These are phyloP conservation scores for Kluyveromyces lactis DNA, from an alignment of 805 yeast genomes.

Conservation along the genomic window DNA sequence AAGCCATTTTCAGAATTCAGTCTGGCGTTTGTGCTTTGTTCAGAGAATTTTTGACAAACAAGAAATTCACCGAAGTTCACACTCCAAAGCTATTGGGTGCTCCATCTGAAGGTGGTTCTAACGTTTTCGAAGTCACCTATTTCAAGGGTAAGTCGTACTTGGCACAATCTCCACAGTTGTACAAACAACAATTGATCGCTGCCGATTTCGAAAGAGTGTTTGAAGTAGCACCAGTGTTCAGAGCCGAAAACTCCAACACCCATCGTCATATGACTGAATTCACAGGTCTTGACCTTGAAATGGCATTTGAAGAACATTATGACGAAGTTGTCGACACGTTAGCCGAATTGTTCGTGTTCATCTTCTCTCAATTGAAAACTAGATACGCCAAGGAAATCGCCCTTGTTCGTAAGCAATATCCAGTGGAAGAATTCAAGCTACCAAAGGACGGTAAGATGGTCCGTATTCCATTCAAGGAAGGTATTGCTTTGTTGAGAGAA, in stretches of 20 bases:
- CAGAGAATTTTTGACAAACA: constrained; percentile 70
- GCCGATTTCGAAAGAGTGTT: constrained; percentile 95
- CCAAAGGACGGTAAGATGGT: constrained; percentile 95
- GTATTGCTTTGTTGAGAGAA: constrained; percentile 75
- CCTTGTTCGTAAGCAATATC: constrained; percentile 85
- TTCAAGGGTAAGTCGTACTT: constrained; percentile 88
- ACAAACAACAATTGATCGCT: constrained; percentile 96
- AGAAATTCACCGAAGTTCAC: constrained; percentile 82
- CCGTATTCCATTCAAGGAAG: constrained; percentile 81
- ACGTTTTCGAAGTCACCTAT: constrained; percentile 88
- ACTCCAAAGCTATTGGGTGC: constrained; percentile 94
- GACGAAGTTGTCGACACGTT: constrained; percentile 71
- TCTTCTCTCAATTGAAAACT: constrained; percentile 72
- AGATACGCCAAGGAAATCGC: constrained; percentile 83
- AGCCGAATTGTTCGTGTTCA: constrained; percentile 73
- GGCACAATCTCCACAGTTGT: constrained; percentile 97
- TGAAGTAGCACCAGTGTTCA: constrained; percentile 95
- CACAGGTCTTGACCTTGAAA: constrained; percentile 93
- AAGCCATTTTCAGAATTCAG: constrained; percentile 91
- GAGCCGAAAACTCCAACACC: constrained; percentile 98
- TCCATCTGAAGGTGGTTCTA: constrained; percentile 96
- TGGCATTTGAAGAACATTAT: constrained; percentile 97
- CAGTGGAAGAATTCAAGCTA: constrained; percentile 93
- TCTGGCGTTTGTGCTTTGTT: constrained; percentile 82
- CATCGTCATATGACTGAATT: constrained; percentile 99